Evolutionary conservation across 2,329 filamentous ascomycete species (phyloP).

Genomic region (Fusarium poae): DNA sequence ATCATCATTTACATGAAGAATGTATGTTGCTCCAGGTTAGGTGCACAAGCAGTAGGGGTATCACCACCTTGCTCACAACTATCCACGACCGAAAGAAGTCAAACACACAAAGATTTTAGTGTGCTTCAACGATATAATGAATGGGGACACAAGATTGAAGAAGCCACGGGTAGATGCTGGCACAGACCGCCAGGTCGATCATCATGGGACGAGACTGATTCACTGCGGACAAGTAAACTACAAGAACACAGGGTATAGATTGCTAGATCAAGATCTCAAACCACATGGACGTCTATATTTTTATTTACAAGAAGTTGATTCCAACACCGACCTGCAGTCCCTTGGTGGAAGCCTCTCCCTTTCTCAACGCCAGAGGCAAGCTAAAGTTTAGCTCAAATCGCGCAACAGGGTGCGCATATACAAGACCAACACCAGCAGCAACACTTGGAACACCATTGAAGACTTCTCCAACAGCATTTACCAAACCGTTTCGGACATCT

Average conservation of each 20-base stretch:
- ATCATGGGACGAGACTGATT: neutral
- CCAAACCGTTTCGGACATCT: slow-evolving; percentile 67
- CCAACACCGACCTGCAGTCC: slow-evolving; percentile 96
- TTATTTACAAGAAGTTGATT: slow-evolving; percentile 87
- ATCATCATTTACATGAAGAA: no score
- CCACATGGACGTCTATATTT: slow-evolving; percentile 38
- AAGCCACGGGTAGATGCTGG: neutral
- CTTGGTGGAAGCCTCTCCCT: slow-evolving; percentile 89
- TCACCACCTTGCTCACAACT: no score
- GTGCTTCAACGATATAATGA: no score
- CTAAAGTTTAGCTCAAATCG: slow-evolving; percentile 97
- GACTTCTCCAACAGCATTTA: slow-evolving; percentile 76
- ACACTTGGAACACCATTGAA: slow-evolving; percentile 83
- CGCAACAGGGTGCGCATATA: slow-evolving; percentile 94
- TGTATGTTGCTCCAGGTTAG: no score
- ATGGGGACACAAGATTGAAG: no score
- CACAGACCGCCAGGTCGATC: neutral
- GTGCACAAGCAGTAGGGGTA: no score
- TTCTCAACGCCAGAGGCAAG: slow-evolving; percentile 83
- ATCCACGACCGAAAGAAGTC: no score
- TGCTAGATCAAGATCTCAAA: slow-evolving; percentile 32
- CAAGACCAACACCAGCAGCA: slow-evolving; percentile 87
- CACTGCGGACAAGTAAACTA: neutral
- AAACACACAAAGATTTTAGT: no score
- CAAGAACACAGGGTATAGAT: slow-evolving; percentile 13